Percentiles rank a stretch among this genome's conserved stretches.
phyloP scores from a whole-genome alignment of 1,139 yeast species.

The Zygosaccharomyces sapae region DNA sequence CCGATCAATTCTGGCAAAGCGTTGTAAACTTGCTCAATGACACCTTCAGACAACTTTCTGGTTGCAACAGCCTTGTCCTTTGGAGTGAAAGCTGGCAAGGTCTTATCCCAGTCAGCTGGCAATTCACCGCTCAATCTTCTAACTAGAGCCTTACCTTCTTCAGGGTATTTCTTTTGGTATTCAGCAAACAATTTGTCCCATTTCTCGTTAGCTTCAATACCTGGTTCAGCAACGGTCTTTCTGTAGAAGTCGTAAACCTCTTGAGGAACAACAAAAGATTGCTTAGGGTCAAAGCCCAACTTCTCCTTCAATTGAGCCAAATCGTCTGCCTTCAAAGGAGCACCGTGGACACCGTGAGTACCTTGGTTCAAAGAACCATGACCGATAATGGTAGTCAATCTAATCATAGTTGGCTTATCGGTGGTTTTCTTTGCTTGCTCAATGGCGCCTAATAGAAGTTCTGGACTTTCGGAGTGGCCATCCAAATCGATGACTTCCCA shows the following conservation, averaged over 20 bases:
- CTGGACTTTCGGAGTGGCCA: conserved; percentile 78
- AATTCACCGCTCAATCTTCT: conserved; percentile 80
- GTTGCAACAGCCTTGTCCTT: conserved; percentile 83
- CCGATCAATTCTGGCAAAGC: conserved; percentile 86
- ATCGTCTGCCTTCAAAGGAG: conserved; percentile 94
- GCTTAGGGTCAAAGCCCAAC: conserved; percentile 86
- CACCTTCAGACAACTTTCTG: conserved; percentile 89
- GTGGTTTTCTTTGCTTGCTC: conserved; percentile 58
- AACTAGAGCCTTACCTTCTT: conserved; percentile 70
- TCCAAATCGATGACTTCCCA: conserved; percentile 82
- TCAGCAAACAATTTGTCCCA: conserved; percentile 66
- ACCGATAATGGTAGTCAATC: conserved; percentile 89
- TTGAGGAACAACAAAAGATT: conserved; percentile 73
- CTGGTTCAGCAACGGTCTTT: conserved; percentile 54
- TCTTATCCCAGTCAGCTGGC: conserved; percentile 78
- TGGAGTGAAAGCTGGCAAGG: conserved; percentile 77
- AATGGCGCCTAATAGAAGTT: conserved; percentile 69
- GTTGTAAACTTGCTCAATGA: conserved; percentile 59
- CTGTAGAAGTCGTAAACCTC: conserved; percentile 75
- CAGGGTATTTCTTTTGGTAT: conserved; percentile 71
- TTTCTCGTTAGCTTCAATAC: conserved; percentile 61
- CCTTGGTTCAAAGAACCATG: conserved; percentile 86
- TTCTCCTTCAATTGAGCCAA: conserved; percentile 78
- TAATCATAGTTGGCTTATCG: conserved; percentile 87
- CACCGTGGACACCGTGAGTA: conserved; percentile 92